Percentiles rank a stretch among this genome's conserved stretches.
Evolutionary conservation across 2,329 filamentous ascomycete species (phyloP).

Genomic region (Stagonosporopsis vannaccii): DNA sequence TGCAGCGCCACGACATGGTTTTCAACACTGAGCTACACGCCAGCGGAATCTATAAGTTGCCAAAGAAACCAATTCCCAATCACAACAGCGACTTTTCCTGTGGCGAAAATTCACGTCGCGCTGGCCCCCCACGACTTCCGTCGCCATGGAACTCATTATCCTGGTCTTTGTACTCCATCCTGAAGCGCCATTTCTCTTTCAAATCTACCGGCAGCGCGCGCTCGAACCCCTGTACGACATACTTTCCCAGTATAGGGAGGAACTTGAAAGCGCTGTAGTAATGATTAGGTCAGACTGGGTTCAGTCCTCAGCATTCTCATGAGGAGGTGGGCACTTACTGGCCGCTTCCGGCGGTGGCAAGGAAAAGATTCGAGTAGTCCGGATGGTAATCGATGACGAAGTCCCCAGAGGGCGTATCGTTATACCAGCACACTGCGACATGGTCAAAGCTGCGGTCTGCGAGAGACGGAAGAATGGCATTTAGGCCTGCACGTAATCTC

Average conservation of each 20-base stretch:
- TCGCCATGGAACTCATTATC: conserved; percentile 16
- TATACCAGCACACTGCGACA: conserved; percentile 77
- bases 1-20: no score
- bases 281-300: background rate
- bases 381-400: conserved; percentile 77
- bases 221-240: conserved; percentile 7
- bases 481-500: conserved; percentile 12
- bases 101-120: conserved; percentile 11
- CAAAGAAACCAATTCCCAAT: background rate
- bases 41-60: no score
- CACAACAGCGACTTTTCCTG: conserved; percentile 15
- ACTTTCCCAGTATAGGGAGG: background rate
- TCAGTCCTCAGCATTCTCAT: background rate
- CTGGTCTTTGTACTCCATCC: conserved; percentile 7
- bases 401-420: conserved; percentile 74
- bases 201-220: conserved; percentile 9
- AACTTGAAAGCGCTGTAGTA: background rate
- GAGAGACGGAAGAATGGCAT: conserved; percentile 45
- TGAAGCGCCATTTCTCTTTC: conserved; percentile 19
- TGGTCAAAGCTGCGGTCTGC: conserved; percentile 66
- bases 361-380: conserved; percentile 63
- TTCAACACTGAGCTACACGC: no score
- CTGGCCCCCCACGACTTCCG: conserved; percentile 23
- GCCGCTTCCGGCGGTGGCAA: conserved; percentile 69
- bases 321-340: conserved; percentile 49